A percentile compares a stretch with the other conserved stretches of the same genome.
These are phyloP conservation scores for Mariannaea sp. DNA, from an alignment of 2,329 filamentous ascomycete species.

Conservation along the genomic window DNA sequence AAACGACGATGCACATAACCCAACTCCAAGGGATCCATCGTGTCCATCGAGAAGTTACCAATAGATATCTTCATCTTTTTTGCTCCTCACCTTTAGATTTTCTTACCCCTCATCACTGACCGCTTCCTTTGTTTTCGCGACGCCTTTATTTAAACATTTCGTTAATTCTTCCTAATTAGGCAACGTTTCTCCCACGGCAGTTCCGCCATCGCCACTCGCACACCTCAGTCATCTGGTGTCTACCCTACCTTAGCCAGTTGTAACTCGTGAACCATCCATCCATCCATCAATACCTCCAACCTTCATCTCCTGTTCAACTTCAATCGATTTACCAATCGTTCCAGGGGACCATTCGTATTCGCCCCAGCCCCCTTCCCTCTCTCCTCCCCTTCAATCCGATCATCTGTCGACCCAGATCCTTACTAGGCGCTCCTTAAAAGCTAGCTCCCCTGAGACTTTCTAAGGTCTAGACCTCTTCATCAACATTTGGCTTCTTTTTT, in stretches of 20 bases:
- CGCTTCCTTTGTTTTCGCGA: not conserved
- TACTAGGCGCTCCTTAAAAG: not conserved
- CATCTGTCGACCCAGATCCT: not conserved
- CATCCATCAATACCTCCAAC: not conserved
- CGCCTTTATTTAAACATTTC: not conserved
- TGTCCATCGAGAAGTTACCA: not conserved
- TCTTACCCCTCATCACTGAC: not conserved
- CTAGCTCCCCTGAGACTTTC: constrained; percentile 1
- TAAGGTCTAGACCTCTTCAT: constrained; percentile 3
- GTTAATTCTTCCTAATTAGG: not conserved
- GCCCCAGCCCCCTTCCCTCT: not conserved
- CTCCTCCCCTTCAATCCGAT: not conserved
- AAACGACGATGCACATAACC: not conserved
- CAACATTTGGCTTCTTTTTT: not conserved
- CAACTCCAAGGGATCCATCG: too few relatives aligned
- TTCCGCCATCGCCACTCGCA: not conserved
- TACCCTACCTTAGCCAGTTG: too few relatives aligned
- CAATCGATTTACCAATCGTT: not conserved
- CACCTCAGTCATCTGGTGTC: not conserved
- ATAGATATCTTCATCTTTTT: not conserved
- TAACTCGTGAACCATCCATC: not conserved
- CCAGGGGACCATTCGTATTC: too few relatives aligned
- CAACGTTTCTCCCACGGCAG: not conserved
- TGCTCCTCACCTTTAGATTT: not conserved
- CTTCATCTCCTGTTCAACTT: not conserved